Evolutionary conservation across 345 rosid species (phyloP).

Genomic region (Salix viminalis): DNA sequence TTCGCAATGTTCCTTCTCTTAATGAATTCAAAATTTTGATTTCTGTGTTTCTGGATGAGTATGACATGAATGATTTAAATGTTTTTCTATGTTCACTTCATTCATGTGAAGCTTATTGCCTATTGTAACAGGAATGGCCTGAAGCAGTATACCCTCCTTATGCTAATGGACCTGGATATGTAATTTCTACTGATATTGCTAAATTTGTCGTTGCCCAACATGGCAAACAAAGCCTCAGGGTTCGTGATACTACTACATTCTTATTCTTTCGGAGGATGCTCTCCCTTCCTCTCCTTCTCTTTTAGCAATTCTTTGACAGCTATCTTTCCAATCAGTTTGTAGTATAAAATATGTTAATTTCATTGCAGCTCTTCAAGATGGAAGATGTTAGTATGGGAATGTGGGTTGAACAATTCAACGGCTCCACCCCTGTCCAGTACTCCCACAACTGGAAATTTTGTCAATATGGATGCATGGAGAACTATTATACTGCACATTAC

Average conservation of each 20-base stretch:
- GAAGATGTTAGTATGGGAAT: slow-evolving; percentile 98
- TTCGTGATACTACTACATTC: slow-evolving; percentile 26
- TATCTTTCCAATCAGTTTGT: background rate
- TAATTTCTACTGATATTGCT: slow-evolving; percentile 73
- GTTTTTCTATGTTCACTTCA: background rate
- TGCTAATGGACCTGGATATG: slow-evolving; percentile 89
- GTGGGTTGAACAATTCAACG: slow-evolving; percentile 91
- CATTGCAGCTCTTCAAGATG: slow-evolving; percentile 85
- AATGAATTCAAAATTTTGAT: background rate
- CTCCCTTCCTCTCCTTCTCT: background rate
- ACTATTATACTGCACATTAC: slow-evolving; percentile 88
- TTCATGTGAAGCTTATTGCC: slow-evolving; percentile 6
- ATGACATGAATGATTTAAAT: background rate
- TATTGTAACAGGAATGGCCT: slow-evolving; percentile 89
- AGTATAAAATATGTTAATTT: background rate
- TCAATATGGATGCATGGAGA: slow-evolving; percentile 85
- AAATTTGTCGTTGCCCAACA: slow-evolving; percentile 57
- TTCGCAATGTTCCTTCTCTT: background rate
- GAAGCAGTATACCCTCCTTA: slow-evolving; percentile 88
- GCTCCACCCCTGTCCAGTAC: slow-evolving; percentile 58
- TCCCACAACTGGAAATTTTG: slow-evolving; percentile 95
- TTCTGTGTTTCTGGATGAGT: background rate
- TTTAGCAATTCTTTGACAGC: background rate
- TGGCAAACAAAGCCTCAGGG: slow-evolving; percentile 60
- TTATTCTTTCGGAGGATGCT: background rate